Evolutionary conservation across 441 rosid genomes (phyloP).

Genomic region (Cnidoscolus chayamansa): DNA sequence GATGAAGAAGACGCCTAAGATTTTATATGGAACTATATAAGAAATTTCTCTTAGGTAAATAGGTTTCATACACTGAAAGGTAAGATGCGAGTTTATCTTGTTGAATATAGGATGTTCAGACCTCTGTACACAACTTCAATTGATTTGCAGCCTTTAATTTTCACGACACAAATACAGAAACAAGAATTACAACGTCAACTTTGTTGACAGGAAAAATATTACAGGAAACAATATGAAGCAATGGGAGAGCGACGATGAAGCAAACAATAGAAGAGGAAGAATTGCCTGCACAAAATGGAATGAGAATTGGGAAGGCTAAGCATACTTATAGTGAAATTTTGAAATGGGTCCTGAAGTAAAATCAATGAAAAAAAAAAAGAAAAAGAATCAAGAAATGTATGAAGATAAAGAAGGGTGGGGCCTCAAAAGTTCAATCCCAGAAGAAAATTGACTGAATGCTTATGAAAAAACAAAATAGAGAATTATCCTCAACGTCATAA

Average conservation of each 20-base stretch:
- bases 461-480: neutral
- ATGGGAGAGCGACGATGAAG: neutral
- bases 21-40: neutral
- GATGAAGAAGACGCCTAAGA: neutral
- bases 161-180: neutral
- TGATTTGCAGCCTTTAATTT: slow-evolving; percentile 3
- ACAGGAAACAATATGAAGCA: neutral
- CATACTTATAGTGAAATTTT: slow-evolving; percentile 7
- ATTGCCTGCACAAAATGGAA: neutral
- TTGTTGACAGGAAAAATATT: too few relatives aligned
- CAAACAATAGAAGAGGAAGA: neutral
- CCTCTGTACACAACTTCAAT: neutral
- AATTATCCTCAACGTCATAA: neutral
- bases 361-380: neutral
- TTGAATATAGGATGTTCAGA: too few relatives aligned
- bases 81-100: too few relatives aligned
- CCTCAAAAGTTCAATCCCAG: neutral
- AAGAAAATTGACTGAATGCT: neutral
- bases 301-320: neutral
- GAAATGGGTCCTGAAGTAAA: neutral
- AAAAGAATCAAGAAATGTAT: slow-evolving; percentile 19
- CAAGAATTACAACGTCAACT: neutral
- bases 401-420: neutral
- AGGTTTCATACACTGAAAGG: too few relatives aligned
- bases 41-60: neutral